A percentile compares a stretch with the other conserved stretches of the same genome.
Conservation (phyloP, 805 yeast species). For the Ogataea salicorniae region DNA sequence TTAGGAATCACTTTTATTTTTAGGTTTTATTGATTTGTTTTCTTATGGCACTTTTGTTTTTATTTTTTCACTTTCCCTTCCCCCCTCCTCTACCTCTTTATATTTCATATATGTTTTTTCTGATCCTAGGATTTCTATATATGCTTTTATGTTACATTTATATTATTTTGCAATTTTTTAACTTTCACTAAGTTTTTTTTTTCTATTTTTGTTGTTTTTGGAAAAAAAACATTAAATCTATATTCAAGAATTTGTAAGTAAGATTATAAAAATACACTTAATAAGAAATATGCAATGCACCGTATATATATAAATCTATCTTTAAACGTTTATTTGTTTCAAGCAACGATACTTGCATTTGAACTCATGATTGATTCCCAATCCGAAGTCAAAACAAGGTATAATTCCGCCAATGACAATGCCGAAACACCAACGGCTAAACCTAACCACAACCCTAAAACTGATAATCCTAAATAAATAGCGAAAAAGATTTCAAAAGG, state of each 20-base stretch:
- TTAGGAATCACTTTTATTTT: background rate
- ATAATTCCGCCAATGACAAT: constrained; percentile 36
- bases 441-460: constrained; percentile 46
- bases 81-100: background rate
- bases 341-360: constrained; percentile 13
- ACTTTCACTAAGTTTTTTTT: too few relatives aligned
- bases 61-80: background rate
- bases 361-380: constrained; percentile 49
- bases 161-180: too few relatives aligned
- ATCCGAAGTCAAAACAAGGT: constrained; percentile 39
- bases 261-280: background rate
- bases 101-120: too few relatives aligned
- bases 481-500: constrained; percentile 44
- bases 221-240: too few relatives aligned
- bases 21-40: too few relatives aligned
- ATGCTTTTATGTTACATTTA: too few relatives aligned
- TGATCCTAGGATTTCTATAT: too few relatives aligned
- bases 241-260: too few relatives aligned
- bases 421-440: constrained; percentile 38
- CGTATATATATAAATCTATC: background rate
- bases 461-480: constrained; percentile 34
- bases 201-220: too few relatives aligned
- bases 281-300: background rate
- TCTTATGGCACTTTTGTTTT: background rate
- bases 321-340: background rate